phyloP scores from a whole-genome alignment of 139 green algal species.

The Picochlorum sp. region DNA sequence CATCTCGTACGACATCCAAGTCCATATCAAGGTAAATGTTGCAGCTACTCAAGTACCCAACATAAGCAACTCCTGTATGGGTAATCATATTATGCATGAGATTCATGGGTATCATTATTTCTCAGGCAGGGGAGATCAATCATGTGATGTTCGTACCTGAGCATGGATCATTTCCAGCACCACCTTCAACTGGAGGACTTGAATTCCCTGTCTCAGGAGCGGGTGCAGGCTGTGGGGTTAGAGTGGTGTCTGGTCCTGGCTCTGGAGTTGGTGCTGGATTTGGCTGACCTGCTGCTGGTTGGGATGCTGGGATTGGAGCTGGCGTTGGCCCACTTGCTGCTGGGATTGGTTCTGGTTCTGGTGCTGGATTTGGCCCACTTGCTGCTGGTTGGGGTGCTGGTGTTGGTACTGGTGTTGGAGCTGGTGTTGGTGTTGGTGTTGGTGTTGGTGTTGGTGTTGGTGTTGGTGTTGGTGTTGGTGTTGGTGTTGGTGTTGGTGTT shows the following conservation, averaged over 20 bases:
- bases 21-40: not conserved
- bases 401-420: not conserved
- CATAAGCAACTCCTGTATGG: not conserved
- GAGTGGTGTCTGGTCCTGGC: no score
- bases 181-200: not conserved
- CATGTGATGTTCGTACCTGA: not conserved
- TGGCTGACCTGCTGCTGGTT: not conserved
- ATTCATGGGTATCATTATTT: not conserved
- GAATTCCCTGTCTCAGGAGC: not conserved
- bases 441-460: not conserved
- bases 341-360: no score
- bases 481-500: not conserved
- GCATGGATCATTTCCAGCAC: not conserved
- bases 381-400: not conserved
- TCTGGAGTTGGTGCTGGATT: not conserved
- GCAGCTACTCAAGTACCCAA: not conserved
- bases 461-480: no score
- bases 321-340: no score
- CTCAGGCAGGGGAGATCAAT: not conserved
- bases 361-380: no score
- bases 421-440: not conserved
- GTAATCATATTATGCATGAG: not conserved
- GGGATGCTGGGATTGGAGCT: no score
- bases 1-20: not conserved
- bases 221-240: not conserved